Evolutionary conservation across 2,329 filamentous ascomycete species (phyloP), one percentile per base, ranked within the genome.

Genomic region (Magnaporthales sp.): DNA sequence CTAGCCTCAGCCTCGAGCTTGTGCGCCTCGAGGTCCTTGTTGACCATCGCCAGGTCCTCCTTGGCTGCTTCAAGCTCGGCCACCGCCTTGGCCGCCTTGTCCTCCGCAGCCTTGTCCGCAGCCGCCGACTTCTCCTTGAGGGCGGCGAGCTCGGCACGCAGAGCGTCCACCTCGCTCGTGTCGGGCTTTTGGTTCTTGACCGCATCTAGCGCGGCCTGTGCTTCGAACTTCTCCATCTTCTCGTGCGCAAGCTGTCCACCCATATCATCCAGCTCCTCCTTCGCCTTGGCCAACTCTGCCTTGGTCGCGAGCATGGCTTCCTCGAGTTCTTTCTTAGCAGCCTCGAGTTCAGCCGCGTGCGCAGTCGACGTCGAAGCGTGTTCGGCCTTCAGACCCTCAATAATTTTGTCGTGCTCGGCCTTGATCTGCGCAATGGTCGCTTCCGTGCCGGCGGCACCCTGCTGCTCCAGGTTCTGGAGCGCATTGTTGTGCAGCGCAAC

Each of bases 141-240:
- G 19, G 77, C 73, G 22, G 80, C 78, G 27, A 89, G 75, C 70
- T 88, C 80, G 31, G 77, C 75, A 68, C 79, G 81, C 38, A 88
- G 77, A 1, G 77, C 79, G 71, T 89, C 85, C 2, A 78, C 75
- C 72, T 81, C 86, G 0, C 81, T 78, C 2, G 81, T 86, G 72
- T 88, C 85, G 7, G 83, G 78, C 74, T 83, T 87, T 71, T 80
- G 80, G 72, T 79, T 86, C 76, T 80, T 83, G 61, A 79, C 75
- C 8, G 84, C 84, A 68, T 89, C 87, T 19, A 89, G 80, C 64
- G 87, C 86, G 24, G 86, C 86, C 74, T 85, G 80, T 10, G 85
- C 81, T 67, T 82, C 83, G 68, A 85, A 83, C 68, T 85, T 85
- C 66, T 83, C 83, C 78, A 87, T 86, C 79, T 87, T 87, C 70